Evolutionary conservation across 257 asterid species (phyloP), one percentile per base, ranked within the genome.

Genomic region (Solanum bulbocastanum): DNA sequence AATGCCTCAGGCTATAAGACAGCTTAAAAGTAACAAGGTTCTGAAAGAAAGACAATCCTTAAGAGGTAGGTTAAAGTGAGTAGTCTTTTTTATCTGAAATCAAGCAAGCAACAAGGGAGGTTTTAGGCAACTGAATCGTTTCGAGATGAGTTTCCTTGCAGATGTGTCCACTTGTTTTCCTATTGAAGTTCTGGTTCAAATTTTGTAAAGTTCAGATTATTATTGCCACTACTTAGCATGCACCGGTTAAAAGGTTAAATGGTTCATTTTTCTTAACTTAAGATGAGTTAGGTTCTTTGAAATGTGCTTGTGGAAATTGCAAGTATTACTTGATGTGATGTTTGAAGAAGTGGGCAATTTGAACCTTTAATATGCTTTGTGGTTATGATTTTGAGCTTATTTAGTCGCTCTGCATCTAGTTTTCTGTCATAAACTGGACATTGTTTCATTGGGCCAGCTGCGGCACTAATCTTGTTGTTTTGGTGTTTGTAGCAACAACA

Each of bases 401-500:
- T 33, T 68, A 16, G 39, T 85, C 68, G 69, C 30, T 72, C 8
- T 10, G 39, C 6, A 20, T 65, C 81, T 52, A 79, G 11, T 36
- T 75, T 74, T 35, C 71, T 60, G 35, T 65, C 68, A 14, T 68
- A 65, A 36, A 85, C 14, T 79, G 42, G 79, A 27, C 37, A 37
- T 83, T 4, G 73, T 83, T 49, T 68, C 52, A 15, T 46, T 88
- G 76, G 81, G 71, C 87, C 65, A 46, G 84, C 83, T 20, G 27
- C 87, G 82, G 83, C 58, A 90, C 86, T 92, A 78, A 93, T 88
- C 90, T 91, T 88, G 85, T 89, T 92, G 86, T 87, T 90, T 93
- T 95, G 66, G 83, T 91, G 97, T 91, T 95, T 92, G 96, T 96
- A 95, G 99, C 94, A 93, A 94, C 95, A 94, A 88, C 96, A 94